A percentile compares a stretch with the other conserved stretches of the same genome.
These are phyloP conservation scores for Backusella westeae DNA, from an alignment of 192 early-diverging fungal species.

Conservation along the genomic window DNA sequence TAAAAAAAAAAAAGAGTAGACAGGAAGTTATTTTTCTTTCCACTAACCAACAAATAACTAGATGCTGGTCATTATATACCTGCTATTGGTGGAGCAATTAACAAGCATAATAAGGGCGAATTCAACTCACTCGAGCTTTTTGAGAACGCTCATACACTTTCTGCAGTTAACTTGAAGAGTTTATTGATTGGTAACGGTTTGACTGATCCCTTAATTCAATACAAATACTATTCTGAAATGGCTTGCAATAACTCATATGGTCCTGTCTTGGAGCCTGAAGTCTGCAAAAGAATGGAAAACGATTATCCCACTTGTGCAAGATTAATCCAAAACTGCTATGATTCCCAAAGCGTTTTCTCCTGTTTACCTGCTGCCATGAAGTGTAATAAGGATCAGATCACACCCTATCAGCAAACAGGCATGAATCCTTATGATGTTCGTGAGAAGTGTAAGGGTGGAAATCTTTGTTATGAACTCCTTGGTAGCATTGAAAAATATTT, in stretches of 20 bases:
- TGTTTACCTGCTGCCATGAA: slow-evolving; percentile 87
- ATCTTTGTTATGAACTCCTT: slow-evolving; percentile 91
- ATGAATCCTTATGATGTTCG: slow-evolving; percentile 93
- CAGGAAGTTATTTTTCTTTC: neutral
- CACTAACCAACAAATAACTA: slow-evolving; percentile 1
- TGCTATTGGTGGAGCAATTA: slow-evolving; percentile 81
- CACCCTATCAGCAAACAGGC: slow-evolving; percentile 77
- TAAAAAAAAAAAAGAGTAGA: neutral
- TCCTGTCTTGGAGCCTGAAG: slow-evolving; percentile 72
- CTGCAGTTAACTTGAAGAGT: slow-evolving; percentile 67
- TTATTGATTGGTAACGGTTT: slow-evolving; percentile 93
- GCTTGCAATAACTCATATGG: slow-evolving; percentile 78
- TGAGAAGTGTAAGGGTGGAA: slow-evolving; percentile 46
- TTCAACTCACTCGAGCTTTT: slow-evolving; percentile 11
- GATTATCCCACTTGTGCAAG: slow-evolving; percentile 77
- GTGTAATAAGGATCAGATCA: slow-evolving; percentile 85
- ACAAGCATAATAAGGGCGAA: slow-evolving; percentile 70
- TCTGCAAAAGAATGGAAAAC: slow-evolving; percentile 78
- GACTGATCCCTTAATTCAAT: slow-evolving; percentile 91
- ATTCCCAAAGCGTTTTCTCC: slow-evolving; percentile 71
- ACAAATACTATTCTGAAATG: slow-evolving; percentile 88
- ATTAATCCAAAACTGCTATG: slow-evolving; percentile 88
- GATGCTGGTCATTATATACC: slow-evolving; percentile 96
- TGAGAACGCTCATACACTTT: slow-evolving; percentile 27
- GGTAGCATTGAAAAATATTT: slow-evolving; percentile 80